Percentiles rank a stretch among this genome's conserved stretches.
phyloP scores from a whole-genome alignment of 495 filamentous ascomycete genomes.

The Lasiosphaeria miniovina region DNA sequence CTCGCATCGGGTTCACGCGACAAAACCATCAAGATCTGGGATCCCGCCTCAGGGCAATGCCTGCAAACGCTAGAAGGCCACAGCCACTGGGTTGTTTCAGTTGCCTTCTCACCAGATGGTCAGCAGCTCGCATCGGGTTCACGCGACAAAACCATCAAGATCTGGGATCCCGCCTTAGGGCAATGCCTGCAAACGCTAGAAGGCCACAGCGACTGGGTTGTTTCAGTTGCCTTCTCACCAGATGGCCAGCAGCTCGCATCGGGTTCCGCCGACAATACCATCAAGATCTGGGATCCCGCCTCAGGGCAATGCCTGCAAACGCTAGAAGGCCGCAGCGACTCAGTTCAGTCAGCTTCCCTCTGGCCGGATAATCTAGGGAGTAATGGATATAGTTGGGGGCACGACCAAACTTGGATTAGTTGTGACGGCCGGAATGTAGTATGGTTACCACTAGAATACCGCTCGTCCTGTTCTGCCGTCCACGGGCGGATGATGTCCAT shows the following conservation, averaged over 20 bases:
- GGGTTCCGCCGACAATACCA: conserved; percentile 79
- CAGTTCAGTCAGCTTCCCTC: conserved; percentile 14
- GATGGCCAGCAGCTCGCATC: conserved; percentile 68
- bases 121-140: too few species aligned
- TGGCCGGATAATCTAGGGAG: conserved; percentile 9
- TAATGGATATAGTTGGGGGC: conserved; percentile 11
- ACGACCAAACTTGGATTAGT: conserved; percentile 25
- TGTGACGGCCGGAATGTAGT: conserved; percentile 20
- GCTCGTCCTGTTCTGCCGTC: conserved; percentile 14
- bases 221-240: conserved; percentile 11
- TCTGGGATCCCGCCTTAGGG: conserved; percentile 8
- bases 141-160: conserved; percentile 8
- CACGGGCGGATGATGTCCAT: too few species aligned
- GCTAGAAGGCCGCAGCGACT: conserved; percentile 66
- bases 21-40: too few species aligned
- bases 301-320: conserved; percentile 77
- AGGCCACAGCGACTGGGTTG: conserved; percentile 8
- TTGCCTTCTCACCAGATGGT: too few species aligned
- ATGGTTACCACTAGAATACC: conserved; percentile 29
- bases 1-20: too few species aligned
- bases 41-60: too few species aligned
- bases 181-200: conserved; percentile 14
- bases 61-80: too few species aligned
- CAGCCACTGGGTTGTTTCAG: too few species aligned
- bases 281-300: conserved; percentile 89